These are phyloP conservation scores for Viola odorata DNA, from an alignment of 345 rosid species.

Conservation along the genomic window DNA sequence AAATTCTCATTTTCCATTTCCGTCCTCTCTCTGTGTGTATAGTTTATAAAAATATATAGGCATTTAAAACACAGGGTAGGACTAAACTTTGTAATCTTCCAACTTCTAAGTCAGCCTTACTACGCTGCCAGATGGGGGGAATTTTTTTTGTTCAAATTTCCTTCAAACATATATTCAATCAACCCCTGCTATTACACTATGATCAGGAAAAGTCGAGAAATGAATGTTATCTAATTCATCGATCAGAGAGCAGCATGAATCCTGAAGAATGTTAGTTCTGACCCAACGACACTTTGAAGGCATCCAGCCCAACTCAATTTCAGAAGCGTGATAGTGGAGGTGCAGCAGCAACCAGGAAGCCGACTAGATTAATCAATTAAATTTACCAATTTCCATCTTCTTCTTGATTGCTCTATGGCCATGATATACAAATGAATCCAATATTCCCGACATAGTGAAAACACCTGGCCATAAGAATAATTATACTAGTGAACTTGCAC, in stretches of 20 bases:
- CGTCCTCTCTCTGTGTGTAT: too few relatives aligned
- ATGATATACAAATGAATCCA: slow-evolving; percentile 82
- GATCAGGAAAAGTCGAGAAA: too few relatives aligned
- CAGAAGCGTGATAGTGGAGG: neutral
- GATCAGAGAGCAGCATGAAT: slow-evolving; percentile 8
- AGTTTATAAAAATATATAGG: too few relatives aligned
- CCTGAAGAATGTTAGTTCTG: slow-evolving; percentile 5
- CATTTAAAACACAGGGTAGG: too few relatives aligned
- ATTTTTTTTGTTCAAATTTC: too few relatives aligned
- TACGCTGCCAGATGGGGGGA: too few relatives aligned
- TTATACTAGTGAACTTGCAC: too few relatives aligned
- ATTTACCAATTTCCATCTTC: slow-evolving; percentile 93
- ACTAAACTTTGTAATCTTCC: too few relatives aligned
- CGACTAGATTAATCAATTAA: slow-evolving; percentile 38
- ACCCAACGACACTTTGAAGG: neutral
- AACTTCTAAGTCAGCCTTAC: too few relatives aligned
- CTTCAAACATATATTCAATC: too few relatives aligned
- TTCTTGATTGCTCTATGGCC: slow-evolving; percentile 94
- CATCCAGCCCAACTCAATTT: neutral
- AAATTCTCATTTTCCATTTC: too few relatives aligned
- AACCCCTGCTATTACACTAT: too few relatives aligned
- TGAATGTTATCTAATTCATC: neutral
- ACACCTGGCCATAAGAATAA: slow-evolving; percentile 46
- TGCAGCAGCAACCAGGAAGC: neutral
- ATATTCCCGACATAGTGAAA: slow-evolving; percentile 84